These are phyloP conservation scores for Volvox reticuliferus DNA, from an alignment of 139 green algal species.

Conservation along the genomic window DNA sequence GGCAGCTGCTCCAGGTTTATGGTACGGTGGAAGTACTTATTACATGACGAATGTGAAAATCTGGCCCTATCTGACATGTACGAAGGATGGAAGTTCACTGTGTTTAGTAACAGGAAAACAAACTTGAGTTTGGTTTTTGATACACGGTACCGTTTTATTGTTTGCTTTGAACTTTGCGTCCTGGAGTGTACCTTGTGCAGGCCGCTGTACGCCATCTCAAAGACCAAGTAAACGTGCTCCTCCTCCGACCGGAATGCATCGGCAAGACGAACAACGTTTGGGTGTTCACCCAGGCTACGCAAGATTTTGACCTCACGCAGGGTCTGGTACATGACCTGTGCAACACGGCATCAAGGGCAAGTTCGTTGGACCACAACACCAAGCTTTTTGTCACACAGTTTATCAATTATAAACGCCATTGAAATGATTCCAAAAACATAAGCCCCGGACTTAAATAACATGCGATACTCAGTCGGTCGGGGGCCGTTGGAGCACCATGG, in stretches of 20 bases:
- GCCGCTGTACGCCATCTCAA: not conserved
- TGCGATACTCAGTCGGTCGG: too few relatives aligned
- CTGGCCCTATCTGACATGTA: too few relatives aligned
- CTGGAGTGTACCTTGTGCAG: not conserved
- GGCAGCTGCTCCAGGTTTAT: too few relatives aligned
- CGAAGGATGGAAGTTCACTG: too few relatives aligned
- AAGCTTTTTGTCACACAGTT: not conserved
- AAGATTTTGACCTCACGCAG: constrained; percentile 37
- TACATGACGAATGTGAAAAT: too few relatives aligned
- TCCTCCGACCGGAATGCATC: constrained; percentile 26
- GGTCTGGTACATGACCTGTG: constrained; percentile 37
- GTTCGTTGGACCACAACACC: not conserved
- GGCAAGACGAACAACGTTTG: constrained; percentile 5
- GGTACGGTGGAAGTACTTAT: too few relatives aligned
- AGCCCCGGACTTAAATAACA: too few relatives aligned
- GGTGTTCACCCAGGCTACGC: not conserved
- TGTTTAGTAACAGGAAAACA: too few relatives aligned
- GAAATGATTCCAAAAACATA: too few relatives aligned
- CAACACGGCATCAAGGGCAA: not conserved
- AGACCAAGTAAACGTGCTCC: constrained; percentile 18
- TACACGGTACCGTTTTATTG: too few relatives aligned
- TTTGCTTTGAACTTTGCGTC: too few relatives aligned
- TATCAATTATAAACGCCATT: not conserved
- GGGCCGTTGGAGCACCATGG: not conserved
- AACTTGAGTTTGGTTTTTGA: too few relatives aligned